Base-by-base conservation (phyloP, 1,139 yeast genomes). In the Kazachstania sp. region DNA sequence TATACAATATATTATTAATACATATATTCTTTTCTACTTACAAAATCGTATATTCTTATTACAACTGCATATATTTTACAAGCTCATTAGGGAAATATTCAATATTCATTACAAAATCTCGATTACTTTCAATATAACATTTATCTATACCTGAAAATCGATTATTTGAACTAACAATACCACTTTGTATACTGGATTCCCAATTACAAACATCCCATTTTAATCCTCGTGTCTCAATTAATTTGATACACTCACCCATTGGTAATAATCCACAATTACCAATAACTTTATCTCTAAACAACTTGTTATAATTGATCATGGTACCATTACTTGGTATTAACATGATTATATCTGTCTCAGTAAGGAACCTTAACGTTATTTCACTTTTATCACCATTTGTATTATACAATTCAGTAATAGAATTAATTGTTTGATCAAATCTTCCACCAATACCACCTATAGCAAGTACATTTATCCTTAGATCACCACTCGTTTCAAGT, bases 391-490 rank as follows among this genome's bases (percentile, higher is more conserved):
- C 50, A 9, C 60, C 51, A 11, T 12, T 12, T 30, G 49, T 71
- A 35, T 51, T 67, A 58, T 78, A 76, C 35, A 87, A 64, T 55
- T 81, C 83, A 47, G 79, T 78, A 19, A 88, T 78, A 1, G 95
- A 81, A 52, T 86, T 95, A 38, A 90, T 73, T 0, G 94, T 81
- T 62, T 92, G 98, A 64, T 92, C 98, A 51, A 90, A 86, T 37
- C 98, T 69, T 1, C 98, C 97, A 1, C 95, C 97, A 38, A 88
- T 74, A 0, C 86, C 95, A 13, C 95, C 92, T 2, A 86, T 51
- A 9, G 74, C 73, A 2, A 72, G 52, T 11, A 71, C 54, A 16
- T 65, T 66, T 11, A 69, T 56, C n/a, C 4, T n/a, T 16, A 15
- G 23, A 40, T 20, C 15, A 19, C 4, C 31, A 7, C 44, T 43